Evolutionary conservation across 257 asterid genomes (phyloP).

Genomic region (Gentiana straminea): DNA sequence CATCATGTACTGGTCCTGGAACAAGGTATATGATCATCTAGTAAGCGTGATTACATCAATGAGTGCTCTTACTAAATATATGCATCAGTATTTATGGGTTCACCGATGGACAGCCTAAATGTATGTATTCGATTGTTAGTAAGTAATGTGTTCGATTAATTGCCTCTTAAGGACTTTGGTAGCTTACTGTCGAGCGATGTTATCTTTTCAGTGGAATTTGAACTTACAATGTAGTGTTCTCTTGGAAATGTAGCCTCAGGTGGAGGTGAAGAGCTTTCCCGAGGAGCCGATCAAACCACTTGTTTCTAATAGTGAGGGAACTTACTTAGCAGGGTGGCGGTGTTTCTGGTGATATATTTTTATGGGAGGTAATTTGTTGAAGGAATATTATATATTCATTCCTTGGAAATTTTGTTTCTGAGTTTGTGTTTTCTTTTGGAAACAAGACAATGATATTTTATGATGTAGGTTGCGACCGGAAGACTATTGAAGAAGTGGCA

Average conservation of each 20-base stretch:
- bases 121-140: too few species aligned
- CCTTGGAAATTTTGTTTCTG: background rate
- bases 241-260: constrained; percentile 55
- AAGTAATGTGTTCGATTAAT: too few species aligned
- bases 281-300: constrained; percentile 61
- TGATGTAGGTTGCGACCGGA: constrained; percentile 62
- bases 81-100: too few species aligned
- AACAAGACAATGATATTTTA: background rate
- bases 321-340: constrained; percentile 86
- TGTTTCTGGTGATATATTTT: constrained; percentile 60
- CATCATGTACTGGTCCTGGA: too few species aligned
- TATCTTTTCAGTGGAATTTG: background rate
- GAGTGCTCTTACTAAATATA: too few species aligned
- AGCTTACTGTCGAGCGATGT: background rate
- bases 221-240: background rate
- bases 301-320: constrained; percentile 58
- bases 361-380: constrained; percentile 74
- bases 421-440: too few species aligned
- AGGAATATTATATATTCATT: background rate
- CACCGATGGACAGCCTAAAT: too few species aligned
- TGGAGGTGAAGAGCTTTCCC: constrained; percentile 77
- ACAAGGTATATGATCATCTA: too few species aligned
- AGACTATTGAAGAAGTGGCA: constrained; percentile 87
- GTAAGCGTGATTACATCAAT: too few species aligned
- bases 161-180: too few species aligned